Evolutionary conservation across 1,284 basidiomycete genomes (phyloP), one percentile per base, ranked within the genome.

Genomic region (Naganishia liquefaciens): DNA sequence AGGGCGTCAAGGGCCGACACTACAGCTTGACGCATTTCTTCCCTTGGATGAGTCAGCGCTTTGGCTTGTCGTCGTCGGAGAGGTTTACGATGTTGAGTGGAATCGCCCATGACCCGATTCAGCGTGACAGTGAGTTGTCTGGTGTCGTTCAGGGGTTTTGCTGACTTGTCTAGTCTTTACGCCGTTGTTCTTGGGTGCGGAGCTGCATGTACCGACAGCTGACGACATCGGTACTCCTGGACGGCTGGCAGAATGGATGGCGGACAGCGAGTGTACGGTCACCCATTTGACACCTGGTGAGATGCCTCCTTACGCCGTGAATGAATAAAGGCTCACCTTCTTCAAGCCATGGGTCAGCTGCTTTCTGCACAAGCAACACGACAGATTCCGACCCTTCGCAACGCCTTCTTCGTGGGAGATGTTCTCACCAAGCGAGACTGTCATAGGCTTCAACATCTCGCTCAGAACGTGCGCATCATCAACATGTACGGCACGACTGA

Each of bases 401-500:
- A 91, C 73, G 96, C 96, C 11, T 99, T 99, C 83, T 99, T 99
- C 75, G 96, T 99, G 64, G 96, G 96, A n/a, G 96, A 99, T 75
- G 88, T 99, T 40, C 86, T 99, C 65, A 99, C 96, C 70, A 99
- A 99, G 81, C 89, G 96, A 53, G 96, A 99, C 79, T 99, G 96
- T 77, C 87, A 91, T 49, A 90, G 96, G 55, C 84, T 99, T 7
- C 96, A 99, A 78, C 85, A 91, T 5, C 87, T 99, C 53, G 96
- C 96, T 1, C 81, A 87, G 39, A 96, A 99, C 73, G 93, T 95
- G 15, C 83, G 86, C 54, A 96, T 99, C 78, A 89, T 99, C 80
- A 99, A 99, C 83, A 99, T 99, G 96, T 99, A 98, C 79, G 96
- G 96, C 27, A 99, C 96, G 10, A 99, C 96, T 27, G 96, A 99